Conservation (phyloP, 257 asterid genomes). For the Fraxinus cuspidata region DNA sequence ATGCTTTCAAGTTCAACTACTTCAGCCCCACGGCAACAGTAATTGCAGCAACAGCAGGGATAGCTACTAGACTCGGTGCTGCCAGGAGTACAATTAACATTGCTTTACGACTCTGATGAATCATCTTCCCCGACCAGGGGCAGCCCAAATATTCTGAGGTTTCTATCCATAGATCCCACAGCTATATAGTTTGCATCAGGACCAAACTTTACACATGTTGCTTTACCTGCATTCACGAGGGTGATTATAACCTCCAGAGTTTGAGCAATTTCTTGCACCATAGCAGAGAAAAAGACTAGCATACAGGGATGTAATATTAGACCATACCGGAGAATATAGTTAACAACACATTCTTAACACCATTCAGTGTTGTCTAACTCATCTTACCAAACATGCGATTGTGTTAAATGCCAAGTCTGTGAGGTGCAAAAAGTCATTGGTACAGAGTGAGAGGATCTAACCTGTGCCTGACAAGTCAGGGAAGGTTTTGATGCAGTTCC, state of each 20-base stretch:
- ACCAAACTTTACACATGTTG: slow-evolving; percentile 76
- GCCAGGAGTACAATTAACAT: background rate
- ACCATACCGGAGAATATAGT: too few relatives aligned
- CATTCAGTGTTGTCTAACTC: too few relatives aligned
- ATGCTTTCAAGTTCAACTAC: background rate
- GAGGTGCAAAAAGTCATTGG: too few relatives aligned
- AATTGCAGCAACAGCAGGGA: background rate
- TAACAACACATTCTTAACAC: too few relatives aligned
- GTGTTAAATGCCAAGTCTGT: too few relatives aligned
- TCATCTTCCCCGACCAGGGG: slow-evolving; percentile 70
- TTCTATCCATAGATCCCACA: slow-evolving; percentile 93
- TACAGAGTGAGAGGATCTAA: slow-evolving; percentile 21
- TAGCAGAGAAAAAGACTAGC: background rate
- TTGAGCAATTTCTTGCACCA: background rate
- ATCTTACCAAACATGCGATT: too few relatives aligned
- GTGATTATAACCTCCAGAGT: background rate
- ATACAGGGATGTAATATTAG: background rate
- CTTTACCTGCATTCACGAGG: slow-evolving; percentile 60
- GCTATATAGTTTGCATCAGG: slow-evolving; percentile 89
- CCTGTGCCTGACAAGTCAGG: slow-evolving; percentile 99
- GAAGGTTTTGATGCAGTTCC: slow-evolving; percentile 86
- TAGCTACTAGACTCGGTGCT: background rate
- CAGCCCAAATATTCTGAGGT: slow-evolving; percentile 84
- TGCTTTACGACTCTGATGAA: slow-evolving; percentile 50
- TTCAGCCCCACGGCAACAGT: background rate